Base-by-base conservation (phyloP, 345 rosid species). In the Brassica cretica region DNA sequence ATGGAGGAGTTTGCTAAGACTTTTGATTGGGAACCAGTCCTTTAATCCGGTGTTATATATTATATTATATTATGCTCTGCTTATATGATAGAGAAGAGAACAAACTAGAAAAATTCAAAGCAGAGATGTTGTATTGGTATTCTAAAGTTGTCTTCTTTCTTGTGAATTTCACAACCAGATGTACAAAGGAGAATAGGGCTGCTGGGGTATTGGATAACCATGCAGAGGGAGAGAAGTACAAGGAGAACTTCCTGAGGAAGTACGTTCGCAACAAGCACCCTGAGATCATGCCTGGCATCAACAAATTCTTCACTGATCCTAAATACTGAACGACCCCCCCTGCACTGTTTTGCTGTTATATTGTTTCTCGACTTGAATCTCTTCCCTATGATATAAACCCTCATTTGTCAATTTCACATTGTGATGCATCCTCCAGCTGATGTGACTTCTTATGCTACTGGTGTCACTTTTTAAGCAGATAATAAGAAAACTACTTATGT, bases 191-290 rank as follows among this genome's bases (percentile, higher is more conserved):
- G 87, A 84, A 85, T 69, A 87, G 99, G 80, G 84, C 97, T 60
- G 98, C 99, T 1, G 99, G 98, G 60, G 78, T 95, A 32, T 77
- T 95, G 88, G 99, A 95, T 0, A 95, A 95, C 91, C 80, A 71
- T 81, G 78, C 84, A 0, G 98, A 93, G 84, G 99, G 99, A 76
- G 92, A 90, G 71, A 91, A 78, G 84, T 95, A 95, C 65, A 32
- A 94, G 4, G 86, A 95, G 72, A 93, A 95, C 73, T 80, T 80
- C 58, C 0, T 95, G 21, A 87, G 99, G 84, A 95, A 86, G 83
- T 88, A 53, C 51, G 97, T 89, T 24, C 94, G 97, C 67, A 81
- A 84, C 77, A 89, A 24, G 82, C 6, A 89, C 14, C 97, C 97
- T 0, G 96, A 95, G 70, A 95, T 95, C 82, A 95, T 95, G 99